phyloP scores from a whole-genome alignment of 2,329 filamentous ascomycete species.

The Piedraia hortae region DNA sequence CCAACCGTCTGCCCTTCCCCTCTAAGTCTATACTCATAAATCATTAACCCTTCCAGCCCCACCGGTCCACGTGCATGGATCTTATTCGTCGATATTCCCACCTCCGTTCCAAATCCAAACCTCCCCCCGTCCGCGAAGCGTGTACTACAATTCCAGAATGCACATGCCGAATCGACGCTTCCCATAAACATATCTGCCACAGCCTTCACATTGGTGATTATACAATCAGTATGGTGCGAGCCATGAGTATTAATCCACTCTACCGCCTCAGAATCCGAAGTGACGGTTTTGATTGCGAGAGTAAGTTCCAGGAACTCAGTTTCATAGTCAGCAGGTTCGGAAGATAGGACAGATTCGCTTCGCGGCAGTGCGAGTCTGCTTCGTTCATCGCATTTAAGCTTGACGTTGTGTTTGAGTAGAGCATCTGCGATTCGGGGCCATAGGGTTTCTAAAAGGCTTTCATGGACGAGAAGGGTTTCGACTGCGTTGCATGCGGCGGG shows the following conservation, averaged over 20 bases:
- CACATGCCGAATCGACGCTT: conserved; percentile 64
- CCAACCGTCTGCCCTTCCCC: conserved; percentile 61
- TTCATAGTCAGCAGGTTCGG: conserved; percentile 44
- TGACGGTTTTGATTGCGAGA: conserved; percentile 47
- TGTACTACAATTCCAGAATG: conserved; percentile 92
- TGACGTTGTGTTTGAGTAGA: conserved; percentile 50
- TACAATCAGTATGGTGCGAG: conserved; percentile 81
- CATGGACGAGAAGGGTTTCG: conserved; percentile 75
- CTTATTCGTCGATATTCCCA: conserved; percentile 96
- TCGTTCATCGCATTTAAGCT: conserved; percentile 47
- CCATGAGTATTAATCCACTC: conserved; percentile 80
- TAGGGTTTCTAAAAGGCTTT: conserved; percentile 35
- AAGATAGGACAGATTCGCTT: conserved; percentile 21
- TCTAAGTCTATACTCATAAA: conserved; percentile 84
- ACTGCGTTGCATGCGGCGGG: conserved; percentile 83
- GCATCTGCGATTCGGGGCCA: conserved; percentile 48
- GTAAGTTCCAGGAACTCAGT: conserved; percentile 76
- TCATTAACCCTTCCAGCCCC: conserved; percentile 77
- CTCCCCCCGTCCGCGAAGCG: conserved; percentile 90
- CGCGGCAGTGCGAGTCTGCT: conserved; percentile 35
- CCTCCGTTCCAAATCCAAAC: conserved; percentile 92
- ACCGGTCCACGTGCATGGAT: conserved; percentile 87
- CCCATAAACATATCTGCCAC: conserved; percentile 62
- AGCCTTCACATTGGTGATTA: conserved; percentile 42
- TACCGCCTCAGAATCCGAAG: conserved; percentile 14